A percentile compares a stretch with the other conserved stretches of the same genome.
These are phyloP conservation scores for Suillus variegatus DNA, from an alignment of 768 basidiomycete genomes.

Conservation along the genomic window DNA sequence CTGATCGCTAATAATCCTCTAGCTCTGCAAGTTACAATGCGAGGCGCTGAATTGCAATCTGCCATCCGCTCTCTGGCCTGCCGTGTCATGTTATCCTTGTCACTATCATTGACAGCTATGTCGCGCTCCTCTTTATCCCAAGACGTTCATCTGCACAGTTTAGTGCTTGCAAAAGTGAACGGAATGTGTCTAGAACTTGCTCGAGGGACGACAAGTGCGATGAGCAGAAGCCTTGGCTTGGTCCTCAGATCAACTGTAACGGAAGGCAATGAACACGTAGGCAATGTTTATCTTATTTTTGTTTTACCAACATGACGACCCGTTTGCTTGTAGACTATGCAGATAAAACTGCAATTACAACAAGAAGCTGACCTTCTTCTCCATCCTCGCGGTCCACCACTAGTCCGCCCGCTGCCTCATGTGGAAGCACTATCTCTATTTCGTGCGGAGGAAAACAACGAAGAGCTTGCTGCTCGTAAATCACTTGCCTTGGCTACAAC, in stretches of 20 bases:
- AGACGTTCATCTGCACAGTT: conserved; percentile 49
- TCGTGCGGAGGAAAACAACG: conserved; percentile 60
- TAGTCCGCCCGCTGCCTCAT: conserved; percentile 66
- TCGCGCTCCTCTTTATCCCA: conserved; percentile 55
- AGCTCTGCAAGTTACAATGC: conserved; percentile 55
- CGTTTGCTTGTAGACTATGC: conserved; percentile 17
- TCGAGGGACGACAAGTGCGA: conserved; percentile 53
- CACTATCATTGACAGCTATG: conserved; percentile 57
- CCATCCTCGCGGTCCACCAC: conserved; percentile 79
- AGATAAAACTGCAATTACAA: conserved; percentile 24
- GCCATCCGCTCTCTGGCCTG: conserved; percentile 59
- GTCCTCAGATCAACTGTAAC: conserved; percentile 44
- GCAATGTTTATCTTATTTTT: conserved; percentile 12
- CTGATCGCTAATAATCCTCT: not conserved
- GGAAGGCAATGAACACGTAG: conserved; percentile 31
- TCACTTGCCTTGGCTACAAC: conserved; percentile 38
- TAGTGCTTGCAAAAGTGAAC: conserved; percentile 48
- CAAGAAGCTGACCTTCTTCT: conserved; percentile 60
- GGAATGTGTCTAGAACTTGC: conserved; percentile 48
- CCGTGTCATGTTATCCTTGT: conserved; percentile 58
- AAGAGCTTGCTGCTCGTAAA: conserved; percentile 54
- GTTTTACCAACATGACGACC: conserved; percentile 3
- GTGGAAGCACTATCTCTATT: conserved; percentile 64
- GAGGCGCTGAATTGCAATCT: conserved; percentile 50
- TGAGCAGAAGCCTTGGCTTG: conserved; percentile 64